phyloP scores from a whole-genome alignment of 1,284 basidiomycete species.

The Pseudomicrostroma phylloplanum region DNA sequence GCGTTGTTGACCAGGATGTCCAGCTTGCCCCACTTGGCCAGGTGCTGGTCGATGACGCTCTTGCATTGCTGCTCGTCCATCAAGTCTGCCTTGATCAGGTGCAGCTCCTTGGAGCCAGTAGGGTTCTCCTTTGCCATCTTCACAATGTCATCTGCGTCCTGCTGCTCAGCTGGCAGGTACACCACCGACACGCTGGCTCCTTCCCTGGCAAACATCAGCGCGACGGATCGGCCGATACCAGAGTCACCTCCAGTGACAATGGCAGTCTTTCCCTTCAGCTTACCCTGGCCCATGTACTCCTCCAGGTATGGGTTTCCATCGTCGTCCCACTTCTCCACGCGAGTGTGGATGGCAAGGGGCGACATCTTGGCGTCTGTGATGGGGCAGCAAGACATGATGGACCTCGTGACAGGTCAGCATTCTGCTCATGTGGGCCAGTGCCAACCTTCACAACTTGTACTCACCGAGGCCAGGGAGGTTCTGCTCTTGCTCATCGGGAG shows the following conservation, averaged over 20 bases:
- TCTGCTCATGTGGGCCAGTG: no score
- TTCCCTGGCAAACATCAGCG: conserved; percentile 62
- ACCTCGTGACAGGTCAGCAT: neutral
- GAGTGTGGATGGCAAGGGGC: conserved; percentile 57
- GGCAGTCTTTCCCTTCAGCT: conserved; percentile 60
- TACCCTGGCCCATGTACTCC: conserved; percentile 57
- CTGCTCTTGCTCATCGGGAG: conserved; percentile 29
- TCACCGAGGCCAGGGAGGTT: conserved; percentile 28
- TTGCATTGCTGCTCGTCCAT: conserved; percentile 49
- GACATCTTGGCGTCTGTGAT: conserved; percentile 22
- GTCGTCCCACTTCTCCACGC: conserved; percentile 60
- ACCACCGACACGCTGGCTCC: conserved; percentile 63
- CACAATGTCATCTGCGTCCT: conserved; percentile 53
- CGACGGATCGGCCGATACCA: conserved; percentile 62
- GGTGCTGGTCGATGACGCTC: conserved; percentile 56
- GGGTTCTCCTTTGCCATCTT: conserved; percentile 25
- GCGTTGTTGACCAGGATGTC: conserved; percentile 60
- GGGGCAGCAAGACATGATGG: neutral
- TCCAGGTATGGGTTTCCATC: conserved; percentile 59
- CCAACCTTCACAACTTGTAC: neutral
- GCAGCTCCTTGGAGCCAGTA: conserved; percentile 42
- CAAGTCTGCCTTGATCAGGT: conserved; percentile 57
- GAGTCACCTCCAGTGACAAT: conserved; percentile 60
- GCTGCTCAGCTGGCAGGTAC: conserved; percentile 61
- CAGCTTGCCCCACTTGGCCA: conserved; percentile 50